Conservation (phyloP, 2,329 filamentous ascomycete species). For the Madurella fahalii region DNA sequence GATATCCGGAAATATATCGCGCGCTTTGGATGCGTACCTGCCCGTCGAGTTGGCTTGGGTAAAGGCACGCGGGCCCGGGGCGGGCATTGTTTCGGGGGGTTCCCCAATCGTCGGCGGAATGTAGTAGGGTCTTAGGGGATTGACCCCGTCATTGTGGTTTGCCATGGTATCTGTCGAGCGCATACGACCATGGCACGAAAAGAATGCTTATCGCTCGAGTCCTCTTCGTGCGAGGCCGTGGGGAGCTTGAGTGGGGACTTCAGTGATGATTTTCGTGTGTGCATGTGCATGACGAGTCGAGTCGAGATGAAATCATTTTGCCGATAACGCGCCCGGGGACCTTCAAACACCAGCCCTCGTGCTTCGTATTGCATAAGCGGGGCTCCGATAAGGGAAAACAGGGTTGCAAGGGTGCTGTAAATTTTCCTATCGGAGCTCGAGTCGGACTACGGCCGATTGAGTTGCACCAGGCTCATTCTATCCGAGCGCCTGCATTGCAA, state of each 20-base stretch:
- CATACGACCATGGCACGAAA: constrained; percentile 16
- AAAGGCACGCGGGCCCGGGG: constrained; percentile 43
- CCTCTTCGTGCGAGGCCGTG: neutral
- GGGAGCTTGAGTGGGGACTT: constrained; percentile 2
- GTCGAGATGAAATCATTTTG: constrained; percentile 19
- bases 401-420: neutral
- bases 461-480: neutral
- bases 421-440: constrained; percentile 20
- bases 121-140: constrained; percentile 68
- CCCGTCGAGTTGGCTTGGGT: constrained; percentile 41
- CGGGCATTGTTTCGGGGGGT: constrained; percentile 34
- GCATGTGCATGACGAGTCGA: constrained; percentile 23
- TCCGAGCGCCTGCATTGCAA: neutral
- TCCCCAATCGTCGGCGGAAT: constrained; percentile 57
- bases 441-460: neutral
- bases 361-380: constrained; percentile 20
- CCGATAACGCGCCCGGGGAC: constrained; percentile 14
- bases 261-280: constrained; percentile 11
- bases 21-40: constrained; percentile 60
- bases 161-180: constrained; percentile 37
- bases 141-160: constrained; percentile 45
- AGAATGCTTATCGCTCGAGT: neutral
- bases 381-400: constrained; percentile 11
- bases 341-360: neutral
- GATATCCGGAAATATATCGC: constrained; percentile 82